These are phyloP conservation scores for Myxozyma neotropica DNA, from an alignment of 805 yeast genomes.

Conservation along the genomic window DNA sequence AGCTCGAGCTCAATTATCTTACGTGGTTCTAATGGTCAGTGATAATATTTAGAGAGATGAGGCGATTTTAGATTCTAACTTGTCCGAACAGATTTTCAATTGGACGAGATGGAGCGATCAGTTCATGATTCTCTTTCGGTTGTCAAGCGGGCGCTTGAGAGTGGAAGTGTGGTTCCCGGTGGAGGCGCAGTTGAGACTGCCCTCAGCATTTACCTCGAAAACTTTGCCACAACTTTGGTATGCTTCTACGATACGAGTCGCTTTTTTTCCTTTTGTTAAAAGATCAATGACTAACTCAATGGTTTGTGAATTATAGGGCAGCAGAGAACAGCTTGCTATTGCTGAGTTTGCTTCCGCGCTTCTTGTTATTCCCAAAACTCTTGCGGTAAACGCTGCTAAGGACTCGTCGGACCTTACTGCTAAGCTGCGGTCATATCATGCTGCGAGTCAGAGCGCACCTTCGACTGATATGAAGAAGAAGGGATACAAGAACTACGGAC, in stretches of 20 bases:
- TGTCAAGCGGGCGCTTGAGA: constrained; percentile 92
- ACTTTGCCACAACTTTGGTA: constrained; percentile 89
- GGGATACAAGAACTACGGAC: constrained; percentile 86
- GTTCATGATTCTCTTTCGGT: constrained; percentile 92
- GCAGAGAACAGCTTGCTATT: constrained; percentile 96
- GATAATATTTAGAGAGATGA: neutral
- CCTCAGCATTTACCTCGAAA: constrained; percentile 88
- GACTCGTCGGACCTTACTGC: constrained; percentile 95
- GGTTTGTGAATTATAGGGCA: constrained; percentile 51
- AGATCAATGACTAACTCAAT: neutral
- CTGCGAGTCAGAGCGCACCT: constrained; percentile 86
- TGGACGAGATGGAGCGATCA: constrained; percentile 98
- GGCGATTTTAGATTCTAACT: constrained; percentile 38
- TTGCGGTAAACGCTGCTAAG: constrained; percentile 96
- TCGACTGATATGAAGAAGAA: constrained; percentile 82
- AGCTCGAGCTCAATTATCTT: constrained; percentile 88
- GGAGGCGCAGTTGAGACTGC: constrained; percentile 99
- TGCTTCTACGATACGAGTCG: neutral
- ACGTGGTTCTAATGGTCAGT: constrained; percentile 78
- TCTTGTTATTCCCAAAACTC: constrained; percentile 90
- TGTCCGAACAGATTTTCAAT: constrained; percentile 57
- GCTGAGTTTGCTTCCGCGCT: constrained; percentile 94
- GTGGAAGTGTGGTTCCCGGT: constrained; percentile 95
- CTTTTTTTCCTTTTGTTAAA: neutral
- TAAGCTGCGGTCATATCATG: constrained; percentile 92